These are phyloP conservation scores for Elsinoe australis DNA, from an alignment of 2,329 filamentous ascomycete genomes.

Conservation along the genomic window DNA sequence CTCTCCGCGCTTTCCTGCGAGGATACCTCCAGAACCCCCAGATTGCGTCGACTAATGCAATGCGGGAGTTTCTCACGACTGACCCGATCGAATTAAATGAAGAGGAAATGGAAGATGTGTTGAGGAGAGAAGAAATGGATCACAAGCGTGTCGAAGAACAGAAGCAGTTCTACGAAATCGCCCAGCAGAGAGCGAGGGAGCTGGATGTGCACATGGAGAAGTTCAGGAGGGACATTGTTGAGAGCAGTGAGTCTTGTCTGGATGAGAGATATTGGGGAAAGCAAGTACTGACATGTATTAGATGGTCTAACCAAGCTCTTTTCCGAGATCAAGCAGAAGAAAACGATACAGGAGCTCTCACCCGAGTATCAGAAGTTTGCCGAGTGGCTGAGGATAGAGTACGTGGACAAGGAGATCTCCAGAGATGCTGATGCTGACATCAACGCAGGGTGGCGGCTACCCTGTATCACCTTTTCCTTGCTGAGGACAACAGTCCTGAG, in stretches of 20 bases:
- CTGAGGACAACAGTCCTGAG: slow-evolving; percentile 96
- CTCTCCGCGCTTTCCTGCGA: slow-evolving; percentile 81
- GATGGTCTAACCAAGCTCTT: slow-evolving; percentile 91
- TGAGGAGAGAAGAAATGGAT: slow-evolving; percentile 72
- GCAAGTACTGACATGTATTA: slow-evolving; percentile 32
- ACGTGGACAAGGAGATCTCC: slow-evolving; percentile 21
- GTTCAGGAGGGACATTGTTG: slow-evolving; percentile 60
- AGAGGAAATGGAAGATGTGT: slow-evolving; percentile 76
- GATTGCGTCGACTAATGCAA: slow-evolving; percentile 72
- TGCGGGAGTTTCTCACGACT: slow-evolving; percentile 72
- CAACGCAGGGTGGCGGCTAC: slow-evolving; percentile 67
- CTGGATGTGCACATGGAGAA: slow-evolving; percentile 96
- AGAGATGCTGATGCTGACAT: slow-evolving; percentile 1
- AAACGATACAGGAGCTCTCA: slow-evolving; percentile 77
- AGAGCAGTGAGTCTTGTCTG: slow-evolving; percentile 53
- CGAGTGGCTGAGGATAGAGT: slow-evolving; percentile 93
- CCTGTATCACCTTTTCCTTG: slow-evolving; percentile 92
- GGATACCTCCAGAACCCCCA: slow-evolving; percentile 77
- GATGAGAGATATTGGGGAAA: slow-evolving; percentile 9
- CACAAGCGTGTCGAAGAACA: slow-evolving; percentile 87
- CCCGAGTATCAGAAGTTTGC: slow-evolving; percentile 97
- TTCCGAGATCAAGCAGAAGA: slow-evolving; percentile 83
- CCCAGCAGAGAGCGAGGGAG: slow-evolving; percentile 78
- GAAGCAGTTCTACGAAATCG: slow-evolving; percentile 90
- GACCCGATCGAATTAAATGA: slow-evolving; percentile 68